These are phyloP conservation scores for Spathaspora sp. DNA, from an alignment of 1,139 yeast species.

Conservation along the genomic window DNA sequence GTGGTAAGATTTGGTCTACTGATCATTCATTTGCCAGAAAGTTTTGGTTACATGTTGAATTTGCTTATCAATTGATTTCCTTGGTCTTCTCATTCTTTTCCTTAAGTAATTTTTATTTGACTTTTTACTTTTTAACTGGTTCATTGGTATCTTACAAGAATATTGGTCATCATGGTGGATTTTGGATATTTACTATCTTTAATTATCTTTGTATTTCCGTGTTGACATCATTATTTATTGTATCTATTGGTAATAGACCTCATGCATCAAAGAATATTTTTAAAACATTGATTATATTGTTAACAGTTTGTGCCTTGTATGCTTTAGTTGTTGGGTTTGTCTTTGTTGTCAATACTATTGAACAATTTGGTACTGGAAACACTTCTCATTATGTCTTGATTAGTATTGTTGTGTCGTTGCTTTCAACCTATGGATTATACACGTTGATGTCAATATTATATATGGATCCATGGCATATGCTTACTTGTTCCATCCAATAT, in stretches of 20 bases:
- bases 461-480: slow-evolving; percentile 92
- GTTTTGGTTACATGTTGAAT: slow-evolving; percentile 77
- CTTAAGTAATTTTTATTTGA: slow-evolving; percentile 82
- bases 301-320: slow-evolving; percentile 78
- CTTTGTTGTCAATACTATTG: slow-evolving; percentile 63
- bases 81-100: slow-evolving; percentile 87
- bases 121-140: slow-evolving; percentile 92
- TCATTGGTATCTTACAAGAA: slow-evolving; percentile 55
- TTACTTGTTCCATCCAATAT: slow-evolving; percentile 82
- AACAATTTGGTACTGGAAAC: slow-evolving; percentile 39
- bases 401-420: slow-evolving; percentile 80
- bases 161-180: slow-evolving; percentile 69
- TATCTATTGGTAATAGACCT: slow-evolving; percentile 94
- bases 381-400: slow-evolving; percentile 54
- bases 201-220: slow-evolving; percentile 81
- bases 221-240: slow-evolving; percentile 79
- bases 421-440: slow-evolving; percentile 92
- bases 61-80: slow-evolving; percentile 74
- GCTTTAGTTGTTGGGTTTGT: slow-evolving; percentile 81
- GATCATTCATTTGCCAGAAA: slow-evolving; percentile 79
- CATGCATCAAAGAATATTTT: slow-evolving; percentile 79
- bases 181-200: slow-evolving; percentile 78
- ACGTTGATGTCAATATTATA: slow-evolving; percentile 75
- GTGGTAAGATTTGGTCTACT: slow-evolving; percentile 79
- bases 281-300: slow-evolving; percentile 64